Evolutionary conservation across 2,329 filamentous ascomycete genomes (phyloP).

Genomic region (Xylaria sp.): DNA sequence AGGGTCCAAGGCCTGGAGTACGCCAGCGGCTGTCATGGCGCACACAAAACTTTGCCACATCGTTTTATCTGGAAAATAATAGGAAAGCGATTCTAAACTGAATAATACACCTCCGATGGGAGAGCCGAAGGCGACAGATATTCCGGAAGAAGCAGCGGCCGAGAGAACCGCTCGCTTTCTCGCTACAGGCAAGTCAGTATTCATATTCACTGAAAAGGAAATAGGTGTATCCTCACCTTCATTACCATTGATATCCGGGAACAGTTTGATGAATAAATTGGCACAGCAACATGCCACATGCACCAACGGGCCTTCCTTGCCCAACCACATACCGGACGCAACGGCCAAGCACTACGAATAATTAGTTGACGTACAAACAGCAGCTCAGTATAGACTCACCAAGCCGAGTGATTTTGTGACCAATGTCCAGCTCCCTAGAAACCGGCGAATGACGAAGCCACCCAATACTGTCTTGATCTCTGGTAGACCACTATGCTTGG

Average conservation of each 20-base stretch:
- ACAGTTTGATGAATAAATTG: constrained; percentile 92
- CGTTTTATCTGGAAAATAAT: constrained; percentile 98
- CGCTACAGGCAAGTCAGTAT: constrained; percentile 59
- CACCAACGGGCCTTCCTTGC: constrained; percentile 94
- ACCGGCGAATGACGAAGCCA: constrained; percentile 89
- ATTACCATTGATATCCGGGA: constrained; percentile 81
- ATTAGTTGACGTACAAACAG: constrained; percentile 38
- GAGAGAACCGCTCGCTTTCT: constrained; percentile 93
- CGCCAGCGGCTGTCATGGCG: constrained; percentile 97
- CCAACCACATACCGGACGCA: constrained; percentile 93
- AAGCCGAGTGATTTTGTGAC: constrained; percentile 89
- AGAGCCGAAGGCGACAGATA: constrained; percentile 95
- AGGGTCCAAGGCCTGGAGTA: constrained; percentile 90
- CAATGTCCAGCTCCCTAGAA: constrained; percentile 89
- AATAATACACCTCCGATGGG: constrained; percentile 90
- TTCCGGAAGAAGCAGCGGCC: constrained; percentile 88
- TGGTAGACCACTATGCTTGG: constrained; percentile 94
- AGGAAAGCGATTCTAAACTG: constrained; percentile 92
- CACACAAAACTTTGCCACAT: constrained; percentile 99
- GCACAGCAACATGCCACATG: constrained; percentile 98
- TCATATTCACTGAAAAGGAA: background rate
- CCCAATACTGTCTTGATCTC: constrained; percentile 97
- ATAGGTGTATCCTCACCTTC: constrained; percentile 68
- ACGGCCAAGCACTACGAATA: constrained; percentile 81
- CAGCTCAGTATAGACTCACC: constrained; percentile 58